Evolutionary conservation across 2,329 filamentous ascomycete genomes (phyloP).

Genomic region (Pseudogymnoascus sp.): DNA sequence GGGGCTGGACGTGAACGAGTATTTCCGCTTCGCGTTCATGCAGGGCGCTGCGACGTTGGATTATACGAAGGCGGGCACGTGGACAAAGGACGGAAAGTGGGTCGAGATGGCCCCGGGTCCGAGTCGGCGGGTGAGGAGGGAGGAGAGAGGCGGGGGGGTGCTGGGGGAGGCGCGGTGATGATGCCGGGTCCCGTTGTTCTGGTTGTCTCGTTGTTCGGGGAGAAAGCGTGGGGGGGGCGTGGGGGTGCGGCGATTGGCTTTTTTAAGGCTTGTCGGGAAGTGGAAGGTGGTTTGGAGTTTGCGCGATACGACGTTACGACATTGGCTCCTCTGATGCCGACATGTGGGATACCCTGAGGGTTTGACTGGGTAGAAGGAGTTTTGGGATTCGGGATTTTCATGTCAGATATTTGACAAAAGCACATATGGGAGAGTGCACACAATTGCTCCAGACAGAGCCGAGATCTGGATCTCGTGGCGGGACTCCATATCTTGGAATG

Average conservation of each 20-base stretch:
- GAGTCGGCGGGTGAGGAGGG: constrained; percentile 3
- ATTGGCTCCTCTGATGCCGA: constrained; percentile 4
- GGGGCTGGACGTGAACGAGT: constrained; percentile 47
- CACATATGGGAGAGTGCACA: constrained; percentile 1
- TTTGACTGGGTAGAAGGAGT: neutral
- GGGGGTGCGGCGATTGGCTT: neutral
- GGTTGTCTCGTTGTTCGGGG: neutral
- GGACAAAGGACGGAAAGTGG: constrained; percentile 58
- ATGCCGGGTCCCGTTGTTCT: neutral
- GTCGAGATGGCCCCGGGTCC: constrained; percentile 40
- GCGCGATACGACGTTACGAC: constrained; percentile 3
- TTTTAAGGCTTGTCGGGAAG: neutral
- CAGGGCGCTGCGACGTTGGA: constrained; percentile 55
- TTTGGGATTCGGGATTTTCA: neutral
- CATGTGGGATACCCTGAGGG: neutral
- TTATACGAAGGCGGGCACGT: constrained; percentile 67
- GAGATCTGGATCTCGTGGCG: neutral
- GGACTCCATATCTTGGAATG: neutral
- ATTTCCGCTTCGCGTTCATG: constrained; percentile 71
- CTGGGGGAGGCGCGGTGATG: neutral
- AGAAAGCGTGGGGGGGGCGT: neutral
- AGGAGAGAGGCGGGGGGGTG: neutral
- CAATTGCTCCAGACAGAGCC: neutral
- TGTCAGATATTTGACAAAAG: neutral
- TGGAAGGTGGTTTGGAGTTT: neutral